Conservation (phyloP, 108 stramenopile genomes). For the Cyclotella cryptica region DNA sequence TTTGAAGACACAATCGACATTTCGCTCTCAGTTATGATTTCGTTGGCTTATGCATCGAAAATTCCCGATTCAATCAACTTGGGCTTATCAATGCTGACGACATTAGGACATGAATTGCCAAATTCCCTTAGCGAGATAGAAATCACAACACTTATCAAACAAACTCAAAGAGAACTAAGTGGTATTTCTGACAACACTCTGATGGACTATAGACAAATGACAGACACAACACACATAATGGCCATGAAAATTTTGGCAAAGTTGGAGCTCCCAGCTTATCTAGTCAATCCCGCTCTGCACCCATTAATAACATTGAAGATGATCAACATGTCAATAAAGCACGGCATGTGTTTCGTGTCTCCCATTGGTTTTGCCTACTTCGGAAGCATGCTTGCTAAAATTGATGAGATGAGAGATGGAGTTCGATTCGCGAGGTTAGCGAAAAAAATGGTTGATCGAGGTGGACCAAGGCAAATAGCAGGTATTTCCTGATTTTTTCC, state of each 20-base stretch:
- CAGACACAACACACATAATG: conserved; percentile 9
- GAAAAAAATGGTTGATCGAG: conserved; percentile 4
- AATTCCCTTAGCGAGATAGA: neutral
- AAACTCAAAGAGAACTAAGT: conserved; percentile 2
- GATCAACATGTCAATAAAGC: conserved; percentile 3
- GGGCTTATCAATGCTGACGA: conserved; percentile 1
- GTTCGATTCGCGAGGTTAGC: conserved; percentile 23
- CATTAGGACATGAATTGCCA: conserved; percentile 19
- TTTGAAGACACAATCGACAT: conserved; percentile 27
- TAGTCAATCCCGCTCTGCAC: neutral
- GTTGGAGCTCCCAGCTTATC: neutral
- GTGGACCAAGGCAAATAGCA: neutral
- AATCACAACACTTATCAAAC: neutral
- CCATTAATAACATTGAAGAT: conserved; percentile 9
- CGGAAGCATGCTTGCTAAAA: conserved; percentile 8
- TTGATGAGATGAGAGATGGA: conserved; percentile 5
- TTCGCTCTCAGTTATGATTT: neutral
- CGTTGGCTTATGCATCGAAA: neutral
- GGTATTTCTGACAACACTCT: conserved; percentile 8
- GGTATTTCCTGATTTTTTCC: no score
- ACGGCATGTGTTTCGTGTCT: conserved; percentile 18
- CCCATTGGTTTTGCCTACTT: conserved; percentile 17
- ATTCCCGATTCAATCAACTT: conserved; percentile 8
- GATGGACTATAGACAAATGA: conserved; percentile 13
- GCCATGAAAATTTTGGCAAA: conserved; percentile 24